phyloP scores from a whole-genome alignment of 345 rosid genomes.

The Citrus sinensis region DVS_A1.0 CM039169.1:29349501-29350000 shows the following conservation, averaged over 20 bases:
- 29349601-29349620: neutral
- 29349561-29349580: neutral
- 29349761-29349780: constrained; percentile 40
- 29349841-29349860: constrained; percentile 46
- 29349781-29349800: constrained; percentile 50
- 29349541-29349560: neutral
- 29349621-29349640: neutral
- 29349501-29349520: neutral
- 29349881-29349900: constrained; percentile 60
- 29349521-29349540: neutral
- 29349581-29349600: neutral
- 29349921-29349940: constrained; percentile 54
- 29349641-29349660: neutral
- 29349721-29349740: constrained; percentile 53
- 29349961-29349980: constrained; percentile 19
- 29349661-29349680: neutral
- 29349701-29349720: constrained; percentile 65
- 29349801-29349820: constrained; percentile 62
- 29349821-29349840: constrained; percentile 39
- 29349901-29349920: constrained; percentile 57
- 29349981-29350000: constrained; percentile 17
- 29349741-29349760: constrained; percentile 56
- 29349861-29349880: constrained; percentile 70
- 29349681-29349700: constrained; percentile 14
- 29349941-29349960: constrained; percentile 32